These are phyloP conservation scores for Lepidium didymum DNA, from an alignment of 345 rosid genomes.

Conservation along the genomic window DNA sequence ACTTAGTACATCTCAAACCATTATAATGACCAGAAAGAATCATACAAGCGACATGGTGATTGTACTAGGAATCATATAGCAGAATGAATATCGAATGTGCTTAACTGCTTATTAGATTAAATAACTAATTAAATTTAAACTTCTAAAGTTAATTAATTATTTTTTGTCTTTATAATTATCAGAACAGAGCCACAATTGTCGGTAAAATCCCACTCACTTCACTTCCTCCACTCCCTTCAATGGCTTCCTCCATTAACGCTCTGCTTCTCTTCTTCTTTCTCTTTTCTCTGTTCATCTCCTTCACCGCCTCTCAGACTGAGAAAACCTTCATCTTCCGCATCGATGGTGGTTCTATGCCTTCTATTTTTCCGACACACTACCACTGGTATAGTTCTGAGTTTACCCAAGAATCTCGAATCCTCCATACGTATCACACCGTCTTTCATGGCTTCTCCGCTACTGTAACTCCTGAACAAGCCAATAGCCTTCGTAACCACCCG, in stretches of 20 bases:
- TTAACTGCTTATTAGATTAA: background rate
- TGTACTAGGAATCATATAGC: slow-evolving; percentile 9
- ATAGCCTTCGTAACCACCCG: slow-evolving; percentile 46
- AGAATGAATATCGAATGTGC: background rate
- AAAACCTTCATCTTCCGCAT: slow-evolving; percentile 72
- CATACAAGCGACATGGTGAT: background rate
- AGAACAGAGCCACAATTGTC: slow-evolving; percentile 11
- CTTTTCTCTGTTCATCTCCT: slow-evolving; percentile 9
- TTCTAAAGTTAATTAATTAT: background rate
- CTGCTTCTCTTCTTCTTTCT: slow-evolving; percentile 7
- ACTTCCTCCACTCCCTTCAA: slow-evolving; percentile 8
- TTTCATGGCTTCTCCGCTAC: slow-evolving; percentile 91
- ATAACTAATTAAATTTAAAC: background rate
- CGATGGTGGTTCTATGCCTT: slow-evolving; percentile 63
- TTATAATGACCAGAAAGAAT: background rate
- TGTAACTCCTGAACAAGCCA: slow-evolving; percentile 38
- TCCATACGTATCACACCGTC: slow-evolving; percentile 79
- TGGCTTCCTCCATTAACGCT: slow-evolving; percentile 28
- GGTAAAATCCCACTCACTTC: slow-evolving; percentile 28
- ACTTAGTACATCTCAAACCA: too few relatives aligned
- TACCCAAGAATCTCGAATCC: slow-evolving; percentile 49
- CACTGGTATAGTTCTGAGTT: slow-evolving; percentile 84
- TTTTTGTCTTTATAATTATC: slow-evolving; percentile 7
- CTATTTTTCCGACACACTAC: slow-evolving; percentile 72
- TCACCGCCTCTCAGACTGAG: background rate